A percentile compares a stretch with the other conserved stretches of the same genome.
phyloP scores from a whole-genome alignment of 2,329 filamentous ascomycete species.

The Ophioceras dolichostomum region DNA sequence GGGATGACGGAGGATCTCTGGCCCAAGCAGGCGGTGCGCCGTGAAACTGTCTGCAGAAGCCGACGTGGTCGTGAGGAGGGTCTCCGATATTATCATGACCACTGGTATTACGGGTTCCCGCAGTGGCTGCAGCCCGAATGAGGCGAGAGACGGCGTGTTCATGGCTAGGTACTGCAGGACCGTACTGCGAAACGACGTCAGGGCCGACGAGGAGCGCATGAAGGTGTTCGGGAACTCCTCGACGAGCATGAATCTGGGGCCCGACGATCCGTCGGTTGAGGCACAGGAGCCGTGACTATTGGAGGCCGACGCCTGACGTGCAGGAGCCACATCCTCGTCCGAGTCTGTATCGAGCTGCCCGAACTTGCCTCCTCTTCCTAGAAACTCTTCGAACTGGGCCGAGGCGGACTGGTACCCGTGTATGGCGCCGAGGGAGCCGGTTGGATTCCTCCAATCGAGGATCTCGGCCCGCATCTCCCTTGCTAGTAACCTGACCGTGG shows the following conservation, averaged over 20 bases:
- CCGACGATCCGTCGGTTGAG: constrained; percentile 6
- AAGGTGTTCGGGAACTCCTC: constrained; percentile 77
- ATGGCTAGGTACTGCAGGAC: constrained; percentile 64
- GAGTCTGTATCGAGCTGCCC: constrained; percentile 30
- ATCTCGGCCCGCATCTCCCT: constrained; percentile 65
- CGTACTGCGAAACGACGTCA: constrained; percentile 62
- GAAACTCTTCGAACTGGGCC: constrained; percentile 83
- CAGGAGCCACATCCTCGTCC: too few species aligned
- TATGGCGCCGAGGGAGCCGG: constrained; percentile 40
- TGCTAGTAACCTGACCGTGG: constrained; percentile 68
- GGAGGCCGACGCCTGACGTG: not conserved
- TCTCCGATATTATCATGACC: constrained; percentile 86
- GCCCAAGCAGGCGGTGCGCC: constrained; percentile 76
- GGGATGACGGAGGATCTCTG: constrained; percentile 73
- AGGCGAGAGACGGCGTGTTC: constrained; percentile 44
- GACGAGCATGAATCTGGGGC: constrained; percentile 53
- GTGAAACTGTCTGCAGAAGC: constrained; percentile 86
- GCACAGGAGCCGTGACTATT: too few species aligned
- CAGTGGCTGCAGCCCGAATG: constrained; percentile 26
- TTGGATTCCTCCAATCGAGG: constrained; percentile 84
- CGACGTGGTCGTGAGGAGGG: constrained; percentile 71
- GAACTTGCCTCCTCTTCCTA: constrained; percentile 71
- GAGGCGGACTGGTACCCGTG: constrained; percentile 59
- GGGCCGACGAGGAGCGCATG: constrained; percentile 47
- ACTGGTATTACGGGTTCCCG: constrained; percentile 52